Evolutionary conservation across 2,329 filamentous ascomycete genomes (phyloP), one percentile per base, ranked within the genome.

Genomic region (Bipolaris oryzae): DNA sequence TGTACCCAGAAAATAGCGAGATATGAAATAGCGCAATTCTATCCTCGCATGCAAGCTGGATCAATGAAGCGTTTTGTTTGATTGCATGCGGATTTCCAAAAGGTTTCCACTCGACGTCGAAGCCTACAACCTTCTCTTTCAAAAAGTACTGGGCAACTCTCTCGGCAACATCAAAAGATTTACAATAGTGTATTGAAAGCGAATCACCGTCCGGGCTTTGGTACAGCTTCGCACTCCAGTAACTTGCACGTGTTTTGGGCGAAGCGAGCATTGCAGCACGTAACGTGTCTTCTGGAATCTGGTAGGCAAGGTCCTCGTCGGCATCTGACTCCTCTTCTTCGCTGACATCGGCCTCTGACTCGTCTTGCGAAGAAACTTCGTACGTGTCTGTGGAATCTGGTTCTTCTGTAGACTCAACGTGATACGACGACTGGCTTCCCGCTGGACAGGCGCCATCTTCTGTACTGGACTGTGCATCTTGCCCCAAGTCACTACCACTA

Each of bases 101-200:
- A 20, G 67, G 66, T 62, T 89, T 89, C 93, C 93, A 97, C 78
- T 97, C 93, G 45, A 96, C 82, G 68, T 97, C 93, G 60, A 96
- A 92, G 0, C 93, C 93, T n/a, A 97, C 73, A 3, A 95, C 77
- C 46, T 85, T 82, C 68, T 94, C 86, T 16, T 83, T 66, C 43
- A 87, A 65, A 66, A 97, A 96, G 57, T 89, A 82, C 55, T 84
- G 77, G n/a, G 85, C 78, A 7, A 90, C 85, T 6, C 81, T 77
- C 72, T 96, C 91, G 43, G 89, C 87, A 3, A 85, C 86, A 35
- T 87, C 79, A 35, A 82, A 82, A 58, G 80, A 88, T 43, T 79
- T 85, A 78, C 92, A 96, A 72, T 96, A 96, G 73, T 96, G 90
- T 0, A 94, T 85, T 50, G 81, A 84, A 43, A 91, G 84, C 51